A percentile compares a stretch with the other conserved stretches of the same genome.
These are phyloP conservation scores for Claviceps pusilla DNA, from an alignment of 2,329 filamentous ascomycete genomes.

Conservation along the genomic window DNA sequence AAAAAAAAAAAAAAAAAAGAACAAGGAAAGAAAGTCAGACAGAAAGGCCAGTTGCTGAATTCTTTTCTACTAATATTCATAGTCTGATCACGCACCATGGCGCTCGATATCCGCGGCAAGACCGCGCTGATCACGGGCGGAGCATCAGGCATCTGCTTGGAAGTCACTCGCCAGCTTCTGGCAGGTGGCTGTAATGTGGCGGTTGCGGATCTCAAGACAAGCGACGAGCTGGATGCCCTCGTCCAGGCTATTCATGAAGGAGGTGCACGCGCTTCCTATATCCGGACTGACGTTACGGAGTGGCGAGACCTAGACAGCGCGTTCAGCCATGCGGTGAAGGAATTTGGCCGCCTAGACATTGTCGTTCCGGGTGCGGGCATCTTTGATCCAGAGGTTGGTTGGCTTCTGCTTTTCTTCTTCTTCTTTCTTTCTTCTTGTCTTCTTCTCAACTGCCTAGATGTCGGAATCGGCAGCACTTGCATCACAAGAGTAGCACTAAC, in stretches of 20 bases:
- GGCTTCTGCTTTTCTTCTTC: not conserved
- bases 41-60: no score
- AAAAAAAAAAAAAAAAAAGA: no score
- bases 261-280: conserved; percentile 16
- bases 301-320: conserved; percentile 17
- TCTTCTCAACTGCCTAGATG: not conserved
- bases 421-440: not conserved
- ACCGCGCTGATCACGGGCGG: conserved; percentile 4
- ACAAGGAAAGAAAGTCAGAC: no score
- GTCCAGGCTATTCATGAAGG: not conserved
- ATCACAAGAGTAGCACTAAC: not conserved
- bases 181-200: conserved; percentile 21
- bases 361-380: conserved; percentile 3
- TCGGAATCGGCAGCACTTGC: not conserved
- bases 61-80: no score
- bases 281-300: conserved; percentile 21
- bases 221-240: conserved; percentile 15
- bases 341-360: conserved; percentile 4
- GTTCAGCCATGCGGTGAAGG: conserved; percentile 13
- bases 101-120: conserved; percentile 6
- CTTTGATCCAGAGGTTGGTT: conserved; percentile 1
- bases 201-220: conserved; percentile 21
- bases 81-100: not conserved
- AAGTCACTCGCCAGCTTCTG: conserved; percentile 20
- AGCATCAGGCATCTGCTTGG: conserved; percentile 19